phyloP scores from a whole-genome alignment of 345 rosid genomes.

The Lumnitzera racemosa region DNA sequence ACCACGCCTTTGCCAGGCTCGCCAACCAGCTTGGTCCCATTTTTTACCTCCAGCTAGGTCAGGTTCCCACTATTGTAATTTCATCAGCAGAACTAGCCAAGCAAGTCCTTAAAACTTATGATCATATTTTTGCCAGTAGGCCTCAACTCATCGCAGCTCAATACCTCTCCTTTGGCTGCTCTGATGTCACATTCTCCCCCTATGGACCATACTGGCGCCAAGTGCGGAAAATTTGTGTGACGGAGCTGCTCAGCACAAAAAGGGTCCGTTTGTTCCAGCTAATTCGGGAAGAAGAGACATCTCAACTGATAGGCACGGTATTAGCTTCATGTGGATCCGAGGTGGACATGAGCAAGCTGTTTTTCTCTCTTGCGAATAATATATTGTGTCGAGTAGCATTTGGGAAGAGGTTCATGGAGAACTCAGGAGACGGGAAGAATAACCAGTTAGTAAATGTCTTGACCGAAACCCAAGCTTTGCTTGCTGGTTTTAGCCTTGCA shows the following conservation, averaged over 20 bases:
- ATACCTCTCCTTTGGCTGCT: slow-evolving; percentile 29
- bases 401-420: slow-evolving; percentile 23
- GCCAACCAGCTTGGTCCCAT: slow-evolving; percentile 28
- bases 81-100: slow-evolving; percentile 22
- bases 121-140: slow-evolving; percentile 18
- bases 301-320: slow-evolving; percentile 10
- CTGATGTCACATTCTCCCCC: slow-evolving; percentile 31
- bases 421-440: slow-evolving; percentile 9
- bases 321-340: slow-evolving; percentile 1
- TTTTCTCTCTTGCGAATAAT: slow-evolving; percentile 23
- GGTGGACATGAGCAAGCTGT: slow-evolving; percentile 21
- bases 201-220: slow-evolving; percentile 34
- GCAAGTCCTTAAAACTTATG: slow-evolving; percentile 18
- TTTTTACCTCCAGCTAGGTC: slow-evolving; percentile 34
- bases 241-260: slow-evolving; percentile 29
- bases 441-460: slow-evolving; percentile 18
- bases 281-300: slow-evolving; percentile 24
- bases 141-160: slow-evolving; percentile 24
- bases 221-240: slow-evolving; percentile 25
- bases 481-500: slow-evolving; percentile 5
- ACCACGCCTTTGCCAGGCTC: slow-evolving; percentile 20
- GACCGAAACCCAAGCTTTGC: slow-evolving; percentile 29
- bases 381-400: slow-evolving; percentile 27
- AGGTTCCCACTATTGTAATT: slow-evolving; percentile 26
- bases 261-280: slow-evolving; percentile 19